Evolutionary conservation across 2,329 filamentous ascomycete genomes (phyloP).

Genomic region (Neocucurbitaria cava): DNA sequence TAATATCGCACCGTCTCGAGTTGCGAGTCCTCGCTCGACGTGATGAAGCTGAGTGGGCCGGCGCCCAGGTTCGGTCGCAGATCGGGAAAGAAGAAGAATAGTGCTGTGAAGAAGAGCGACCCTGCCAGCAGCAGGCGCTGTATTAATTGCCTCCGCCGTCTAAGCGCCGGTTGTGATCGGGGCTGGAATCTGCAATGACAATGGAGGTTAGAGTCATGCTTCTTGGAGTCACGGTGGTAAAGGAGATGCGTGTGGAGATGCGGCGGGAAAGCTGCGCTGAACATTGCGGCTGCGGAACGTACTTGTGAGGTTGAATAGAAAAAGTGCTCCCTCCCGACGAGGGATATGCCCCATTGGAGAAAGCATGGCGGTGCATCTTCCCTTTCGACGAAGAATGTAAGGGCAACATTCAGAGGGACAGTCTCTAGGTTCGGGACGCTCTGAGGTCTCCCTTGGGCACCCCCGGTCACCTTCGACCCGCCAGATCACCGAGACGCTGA

Average conservation of each 20-base stretch:
- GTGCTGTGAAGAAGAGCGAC: conserved; percentile 63
- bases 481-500: conserved; percentile 35
- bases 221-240: conserved; percentile 23
- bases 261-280: conserved; percentile 24
- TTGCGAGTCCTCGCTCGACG: conserved; percentile 72
- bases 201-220: conserved; percentile 39
- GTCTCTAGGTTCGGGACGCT: conserved; percentile 31
- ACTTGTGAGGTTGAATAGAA: conserved; percentile 90
- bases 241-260: conserved; percentile 23
- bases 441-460: conserved; percentile 45
- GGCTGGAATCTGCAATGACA: conserved; percentile 76
- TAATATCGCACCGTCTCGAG: conserved; percentile 97
- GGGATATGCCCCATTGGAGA: conserved; percentile 81
- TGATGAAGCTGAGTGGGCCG: conserved; percentile 73
- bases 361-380: conserved; percentile 89
- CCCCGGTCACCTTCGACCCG: conserved; percentile 45
- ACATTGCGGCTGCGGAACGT: conserved; percentile 49
- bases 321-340: conserved; percentile 73
- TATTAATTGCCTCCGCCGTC: conserved; percentile 76
- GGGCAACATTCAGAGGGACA: conserved; percentile 63
- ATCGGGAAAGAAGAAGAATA: conserved; percentile 79
- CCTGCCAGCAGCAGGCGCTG: conserved; percentile 68
- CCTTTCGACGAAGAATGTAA: conserved; percentile 63
- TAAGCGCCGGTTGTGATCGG: conserved; percentile 74
- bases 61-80: conserved; percentile 68